Evolutionary conservation across 768 basidiomycete species (phyloP), one percentile per base, ranked within the genome.

Genomic region (Collybiopsis confluens): DNA sequence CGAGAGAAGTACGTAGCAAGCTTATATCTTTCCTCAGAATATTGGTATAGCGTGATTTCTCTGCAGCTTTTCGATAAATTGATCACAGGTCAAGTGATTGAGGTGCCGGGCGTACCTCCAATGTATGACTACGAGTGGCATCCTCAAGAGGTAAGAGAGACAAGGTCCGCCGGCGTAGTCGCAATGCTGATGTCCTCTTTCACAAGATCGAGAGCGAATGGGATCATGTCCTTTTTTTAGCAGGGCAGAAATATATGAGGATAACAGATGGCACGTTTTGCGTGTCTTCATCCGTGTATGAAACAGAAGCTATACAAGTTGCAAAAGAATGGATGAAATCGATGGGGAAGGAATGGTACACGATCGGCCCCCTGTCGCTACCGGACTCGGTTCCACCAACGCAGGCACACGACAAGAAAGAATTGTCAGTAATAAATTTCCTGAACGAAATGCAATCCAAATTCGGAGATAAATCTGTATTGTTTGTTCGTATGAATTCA

Each of bases 91-190:
- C 7, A 30, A 23, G 20, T 52, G 13, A 9, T 52, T 15, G 13
- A 24, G n/a, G 28, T 53, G 24, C 52, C 52, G 1, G 52, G 52
- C 15, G 21, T 35, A 44, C 52, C 52, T 33, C 27, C 43, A 4
- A 53, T 45, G 42, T 53, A 53, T 45, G 52, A 53, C 33, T 45
- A 53, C 33, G 52, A 53, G 23, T 53, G 43, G 41, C 15, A 7
- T 37, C 52, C 52, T 7, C 52, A 53, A 53, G 43, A 33, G 27
- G 52, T 53, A 45, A 24, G 23, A 16, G 26, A 16, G 2, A n/a
- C n/a, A n/a, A n/a, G n/a, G n/a, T n/a, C n/a, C n/a, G n/a, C n/a
- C n/a, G n/a, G n/a, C n/a, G n/a, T n/a, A n/a, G n/a, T n/a, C n/a
- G n/a, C n/a, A n/a, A n/a, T n/a, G n/a, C n/a, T n/a, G n/a, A n/a